Percentiles rank a stretch among this genome's conserved stretches.
These are phyloP conservation scores for Pyricularia pennisetigena DNA, from an alignment of 2,329 filamentous ascomycete genomes.

Conservation along the genomic window DNA sequence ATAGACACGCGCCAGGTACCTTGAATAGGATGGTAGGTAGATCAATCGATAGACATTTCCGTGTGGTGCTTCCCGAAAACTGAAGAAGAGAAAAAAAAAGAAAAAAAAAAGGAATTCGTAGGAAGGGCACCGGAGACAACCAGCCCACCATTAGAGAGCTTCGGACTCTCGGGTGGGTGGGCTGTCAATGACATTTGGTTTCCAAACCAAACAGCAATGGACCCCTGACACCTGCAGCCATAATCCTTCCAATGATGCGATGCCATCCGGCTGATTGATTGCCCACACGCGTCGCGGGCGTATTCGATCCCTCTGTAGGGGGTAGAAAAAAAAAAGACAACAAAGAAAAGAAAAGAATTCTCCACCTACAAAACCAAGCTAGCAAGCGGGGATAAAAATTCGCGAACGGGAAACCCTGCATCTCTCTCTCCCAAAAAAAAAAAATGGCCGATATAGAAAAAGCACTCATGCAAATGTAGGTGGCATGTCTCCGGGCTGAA, in stretches of 20 bases:
- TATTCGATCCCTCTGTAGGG: neutral
- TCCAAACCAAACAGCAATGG: neutral
- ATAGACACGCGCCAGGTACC: no score
- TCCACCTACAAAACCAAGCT: neutral
- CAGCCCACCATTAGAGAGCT: neutral
- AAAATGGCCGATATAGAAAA: neutral
- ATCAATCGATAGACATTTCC: no score
- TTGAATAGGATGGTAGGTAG: no score
- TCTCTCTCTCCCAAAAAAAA: no score
- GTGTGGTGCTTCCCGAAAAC: no score
- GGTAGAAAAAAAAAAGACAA: neutral
- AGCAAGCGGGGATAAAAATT: neutral
- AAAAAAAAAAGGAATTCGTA: no score
- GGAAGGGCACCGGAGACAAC: no score
- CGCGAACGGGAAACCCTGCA: neutral
- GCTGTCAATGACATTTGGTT: neutral
- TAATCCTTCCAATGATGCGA: neutral
- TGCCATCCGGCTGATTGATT: neutral
- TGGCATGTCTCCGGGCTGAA: neutral
- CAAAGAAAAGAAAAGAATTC: neutral
- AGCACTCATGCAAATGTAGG: neutral
- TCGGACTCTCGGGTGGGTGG: neutral
- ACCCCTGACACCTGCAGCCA: neutral
- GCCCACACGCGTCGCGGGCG: neutral
- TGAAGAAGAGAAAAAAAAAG: no score